These are phyloP conservation scores for Biscutella auriculata DNA, from an alignment of 441 rosid species.

Conservation along the genomic window DNA sequence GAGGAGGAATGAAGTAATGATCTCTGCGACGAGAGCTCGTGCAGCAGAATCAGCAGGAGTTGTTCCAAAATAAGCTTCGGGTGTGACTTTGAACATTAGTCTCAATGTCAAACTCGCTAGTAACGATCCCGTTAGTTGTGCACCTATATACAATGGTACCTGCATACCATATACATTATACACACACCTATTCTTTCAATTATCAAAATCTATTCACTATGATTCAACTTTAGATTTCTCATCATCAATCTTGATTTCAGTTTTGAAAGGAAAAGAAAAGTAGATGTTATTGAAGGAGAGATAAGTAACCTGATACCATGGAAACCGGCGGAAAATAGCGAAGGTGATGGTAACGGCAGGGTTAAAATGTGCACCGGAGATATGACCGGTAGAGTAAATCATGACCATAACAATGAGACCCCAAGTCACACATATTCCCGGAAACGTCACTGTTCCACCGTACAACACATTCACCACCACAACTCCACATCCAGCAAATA, in stretches of 20 bases:
- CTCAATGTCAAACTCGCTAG: constrained; percentile 52
- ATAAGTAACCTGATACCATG: constrained; percentile 27
- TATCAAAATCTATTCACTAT: too few species aligned
- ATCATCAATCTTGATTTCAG: too few species aligned
- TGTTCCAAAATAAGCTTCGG: constrained; percentile 50
- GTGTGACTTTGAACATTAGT: constrained; percentile 32
- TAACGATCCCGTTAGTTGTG: constrained; percentile 51
- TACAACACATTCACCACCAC: constrained; percentile 65
- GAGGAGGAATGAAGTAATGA: constrained; percentile 51
- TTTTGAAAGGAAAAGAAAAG: too few species aligned
- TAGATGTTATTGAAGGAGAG: too few species aligned
- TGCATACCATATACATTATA: constrained; percentile 15
- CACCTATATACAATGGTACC: constrained; percentile 50
- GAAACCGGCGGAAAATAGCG: constrained; percentile 37
- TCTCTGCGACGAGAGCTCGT: constrained; percentile 46
- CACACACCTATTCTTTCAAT: background rate
- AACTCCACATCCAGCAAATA: constrained; percentile 66
- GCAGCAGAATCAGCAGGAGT: constrained; percentile 41
- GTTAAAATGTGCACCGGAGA: constrained; percentile 82
- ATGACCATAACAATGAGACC: constrained; percentile 73
- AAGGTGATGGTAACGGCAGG: constrained; percentile 62
- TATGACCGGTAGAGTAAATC: constrained; percentile 57
- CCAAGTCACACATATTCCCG: constrained; percentile 70
- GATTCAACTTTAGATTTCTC: too few species aligned
- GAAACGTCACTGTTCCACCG: constrained; percentile 51